Base-by-base conservation (phyloP, 306 rosid species). In the Crataegus laevigata region DNA sequence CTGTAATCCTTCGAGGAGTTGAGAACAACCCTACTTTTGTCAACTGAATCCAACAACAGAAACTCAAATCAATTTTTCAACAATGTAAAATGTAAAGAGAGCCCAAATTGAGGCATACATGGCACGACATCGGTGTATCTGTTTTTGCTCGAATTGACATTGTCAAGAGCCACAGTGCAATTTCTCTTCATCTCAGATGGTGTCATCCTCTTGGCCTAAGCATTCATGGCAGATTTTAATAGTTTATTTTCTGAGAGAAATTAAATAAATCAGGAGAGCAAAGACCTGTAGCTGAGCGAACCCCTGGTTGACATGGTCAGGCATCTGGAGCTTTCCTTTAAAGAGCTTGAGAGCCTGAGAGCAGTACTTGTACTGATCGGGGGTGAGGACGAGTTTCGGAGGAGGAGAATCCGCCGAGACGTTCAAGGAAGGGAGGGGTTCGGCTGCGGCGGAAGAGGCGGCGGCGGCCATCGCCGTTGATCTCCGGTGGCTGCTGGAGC, bases 71-170 rank as follows among this genome's bases (percentile, higher is more conserved):
- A 11, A 57, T 38, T 13, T 8, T 28, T 24, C 19, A 10, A 58
- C 61, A 65, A 5, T 34, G 50, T 34, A 3, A 30, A 30, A 30
- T 63, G 42, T 26, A 12, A 63, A 63, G 19, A 25, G 26, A 34
- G 47, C 50, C 28, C 8, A 65, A 18, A 61, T 65, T 34, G 69
- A 65, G 15, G 13, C 69, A 65, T 65, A 65, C 69, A 94, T 59
- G 98, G 96, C 59, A 94, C 4, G 25, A 91, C 96, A 77, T 91
- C 91, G 1, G 78, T 71, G 70, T 94, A 94, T 11, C 97, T 92
- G 62, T 94, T 94, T 68, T 94, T 94, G 86, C 55, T 50, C 78
- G 67, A n/a, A 86, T 94, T 94, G 66, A 88, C 96, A 8, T 66
- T 57, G 70, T 90, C 85, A 51, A 86, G 75, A 77, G 96, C 98